These are phyloP conservation scores for Botryotinia convoluta DNA, from an alignment of 2,329 filamentous ascomycete genomes.

Conservation along the genomic window DNA sequence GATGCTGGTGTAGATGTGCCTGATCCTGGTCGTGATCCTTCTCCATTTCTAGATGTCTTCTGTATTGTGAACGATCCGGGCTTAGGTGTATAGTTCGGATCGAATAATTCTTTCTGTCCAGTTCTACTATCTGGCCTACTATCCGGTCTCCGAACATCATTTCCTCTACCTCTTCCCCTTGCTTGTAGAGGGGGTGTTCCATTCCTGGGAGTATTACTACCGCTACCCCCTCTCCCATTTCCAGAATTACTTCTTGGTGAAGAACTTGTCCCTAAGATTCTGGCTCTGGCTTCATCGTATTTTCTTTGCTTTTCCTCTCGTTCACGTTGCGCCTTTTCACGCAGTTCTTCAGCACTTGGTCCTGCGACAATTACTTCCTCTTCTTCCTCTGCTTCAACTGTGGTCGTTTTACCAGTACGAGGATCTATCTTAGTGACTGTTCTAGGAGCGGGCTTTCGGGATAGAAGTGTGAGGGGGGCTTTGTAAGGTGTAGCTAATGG, in stretches of 20 bases:
- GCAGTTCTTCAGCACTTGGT: conserved; percentile 72
- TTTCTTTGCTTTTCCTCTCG: conserved; percentile 85
- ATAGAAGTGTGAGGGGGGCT: conserved; percentile 78
- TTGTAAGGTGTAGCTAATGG: conserved; percentile 73
- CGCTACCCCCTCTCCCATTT: conserved; percentile 18
- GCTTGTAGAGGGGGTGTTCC: conserved; percentile 58
- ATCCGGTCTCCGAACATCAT: conserved; percentile 37
- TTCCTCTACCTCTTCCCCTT: conserved; percentile 45
- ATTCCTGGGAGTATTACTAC: conserved; percentile 52
- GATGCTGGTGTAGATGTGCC: conserved; percentile 50
- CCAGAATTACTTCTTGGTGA: conserved; percentile 38
- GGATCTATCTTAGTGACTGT: conserved; percentile 58
- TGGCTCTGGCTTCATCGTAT: conserved; percentile 84
- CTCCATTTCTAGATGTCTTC: conserved; percentile 41
- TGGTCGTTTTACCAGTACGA: conserved; percentile 48
- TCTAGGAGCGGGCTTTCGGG: conserved; percentile 69
- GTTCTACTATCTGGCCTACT: conserved; percentile 37
- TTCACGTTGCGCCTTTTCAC: conserved; percentile 73
- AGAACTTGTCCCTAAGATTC: conserved; percentile 70
- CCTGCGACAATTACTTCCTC: conserved; percentile 61
- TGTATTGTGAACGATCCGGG: conserved; percentile 51
- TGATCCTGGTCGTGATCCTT: conserved; percentile 42
- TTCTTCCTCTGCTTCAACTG: conserved; percentile 58
- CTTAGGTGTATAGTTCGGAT: conserved; percentile 69
- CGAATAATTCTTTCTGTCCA: conserved; percentile 64